Evolutionary conservation across 2,329 filamentous ascomycete genomes (phyloP), one percentile per base, ranked within the genome.

Genomic region (Aspergillus niger): DNA sequence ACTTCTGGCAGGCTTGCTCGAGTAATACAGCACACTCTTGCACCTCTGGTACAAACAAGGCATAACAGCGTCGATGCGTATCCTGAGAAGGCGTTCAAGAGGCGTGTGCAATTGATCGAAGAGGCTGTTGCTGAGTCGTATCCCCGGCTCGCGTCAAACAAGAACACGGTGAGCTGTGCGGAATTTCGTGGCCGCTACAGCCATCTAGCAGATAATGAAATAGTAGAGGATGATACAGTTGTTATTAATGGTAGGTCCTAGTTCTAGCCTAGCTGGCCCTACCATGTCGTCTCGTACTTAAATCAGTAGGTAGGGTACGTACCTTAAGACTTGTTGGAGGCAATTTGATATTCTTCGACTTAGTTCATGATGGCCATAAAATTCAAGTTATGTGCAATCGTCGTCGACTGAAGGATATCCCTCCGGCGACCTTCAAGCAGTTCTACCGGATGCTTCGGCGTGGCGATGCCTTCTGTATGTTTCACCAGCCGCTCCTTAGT

Each of bases 401-500:
- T 67, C 81, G 82, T 61, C 70, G 70, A 11, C 65, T 80, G 15
- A 72, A 73, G 15, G 76, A 70, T 17, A 66, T 78, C 8, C 69
- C 74, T 3, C 66, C 73, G 1, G 76, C 80, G n/a, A 68, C 72
- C 15, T 86, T 86, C 73, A 88, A 85, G 69, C 75, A 83, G 41
- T 85, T 90, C 63, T 84, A 85, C 64, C 86, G 86, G 63, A 76
- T 91, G 57, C 82, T 93, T 51, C 86, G 90, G 66, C 86, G 90
- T 67, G 95, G 95, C 64, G 95, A 98, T 79, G 89, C 91, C 73
- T 87, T 94, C 72, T 88, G 90, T 92, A 83, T 79, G 89, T 82
- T 64, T 49, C 49, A 57, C 36, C 48, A 59, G 57, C 58, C 50
- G 54, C 20, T 62, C 38, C 20, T 60, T 30, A 39, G 57, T 58